Evolutionary conservation across 2,329 filamentous ascomycete species (phyloP).

Genomic region (Calonectria hawksworthii): DNA sequence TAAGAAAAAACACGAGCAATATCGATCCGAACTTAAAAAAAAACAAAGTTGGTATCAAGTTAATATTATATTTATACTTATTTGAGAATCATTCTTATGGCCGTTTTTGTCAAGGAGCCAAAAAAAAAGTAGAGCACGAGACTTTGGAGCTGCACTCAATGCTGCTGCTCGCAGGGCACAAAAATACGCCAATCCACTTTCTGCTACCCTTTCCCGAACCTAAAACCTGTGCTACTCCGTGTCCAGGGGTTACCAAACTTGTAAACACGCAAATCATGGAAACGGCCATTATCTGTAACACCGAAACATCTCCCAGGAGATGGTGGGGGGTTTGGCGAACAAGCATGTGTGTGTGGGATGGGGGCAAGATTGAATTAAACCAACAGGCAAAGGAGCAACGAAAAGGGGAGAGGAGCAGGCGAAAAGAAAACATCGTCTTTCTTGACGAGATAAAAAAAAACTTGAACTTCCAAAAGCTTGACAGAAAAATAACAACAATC

Average conservation of each 20-base stretch:
- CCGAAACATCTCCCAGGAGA: background rate
- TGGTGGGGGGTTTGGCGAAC: background rate
- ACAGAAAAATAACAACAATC: conserved; percentile 33
- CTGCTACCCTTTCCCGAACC: background rate
- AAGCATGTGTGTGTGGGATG: background rate
- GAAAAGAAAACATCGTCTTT: background rate
- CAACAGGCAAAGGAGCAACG: background rate
- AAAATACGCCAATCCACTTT: background rate
- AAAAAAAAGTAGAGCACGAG: background rate
- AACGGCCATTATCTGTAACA: background rate
- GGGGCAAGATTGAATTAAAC: background rate
- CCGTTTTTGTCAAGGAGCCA: background rate
- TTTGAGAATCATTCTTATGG: background rate
- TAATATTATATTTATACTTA: background rate
- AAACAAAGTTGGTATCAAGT: background rate
- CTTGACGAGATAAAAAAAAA: conserved; percentile 20
- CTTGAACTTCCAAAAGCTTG: conserved; percentile 38
- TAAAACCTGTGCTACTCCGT: background rate
- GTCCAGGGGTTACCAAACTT: background rate
- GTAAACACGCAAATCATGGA: background rate
- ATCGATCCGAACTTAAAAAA: background rate
- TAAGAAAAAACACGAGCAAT: background rate
- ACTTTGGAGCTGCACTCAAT: background rate
- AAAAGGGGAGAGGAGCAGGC: background rate
- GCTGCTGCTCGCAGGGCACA: background rate